These are phyloP conservation scores for Heracleum sosnowskyi DNA, from an alignment of 129 eudicot genomes.

Conservation along the genomic window DNA sequence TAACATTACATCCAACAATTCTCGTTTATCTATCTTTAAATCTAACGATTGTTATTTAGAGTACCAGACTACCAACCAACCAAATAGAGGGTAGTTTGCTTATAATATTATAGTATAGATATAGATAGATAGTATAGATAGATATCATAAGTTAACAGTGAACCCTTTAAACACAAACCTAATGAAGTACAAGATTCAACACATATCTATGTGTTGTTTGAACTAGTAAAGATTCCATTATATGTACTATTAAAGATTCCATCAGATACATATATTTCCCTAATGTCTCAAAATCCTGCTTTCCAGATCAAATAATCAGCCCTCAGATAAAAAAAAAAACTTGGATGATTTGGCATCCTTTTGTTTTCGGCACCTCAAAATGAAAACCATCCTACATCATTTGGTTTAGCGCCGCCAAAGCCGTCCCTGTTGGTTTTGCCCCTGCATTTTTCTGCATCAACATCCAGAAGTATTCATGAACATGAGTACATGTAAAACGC, in stretches of 20 bases:
- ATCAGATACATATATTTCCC: neutral
- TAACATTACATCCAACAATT: no score
- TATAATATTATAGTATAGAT: no score
- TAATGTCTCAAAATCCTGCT: neutral
- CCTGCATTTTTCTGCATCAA: constrained; percentile 52
- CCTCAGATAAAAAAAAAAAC: neutral
- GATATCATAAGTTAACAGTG: neutral
- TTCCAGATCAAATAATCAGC: neutral
- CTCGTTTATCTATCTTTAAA: no score
- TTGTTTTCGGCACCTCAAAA: neutral
- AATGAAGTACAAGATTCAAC: neutral
- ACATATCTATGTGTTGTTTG: neutral
- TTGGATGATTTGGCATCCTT: neutral
- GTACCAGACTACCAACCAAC: no score
- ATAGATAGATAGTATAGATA: no score
- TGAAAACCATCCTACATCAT: neutral
- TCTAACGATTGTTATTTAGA: no score
- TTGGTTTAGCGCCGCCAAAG: constrained; percentile 47
- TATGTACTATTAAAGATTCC: neutral
- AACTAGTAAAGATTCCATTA: neutral
- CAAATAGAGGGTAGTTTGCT: no score
- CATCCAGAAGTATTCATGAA: neutral
- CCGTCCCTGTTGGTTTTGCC: constrained; percentile 51
- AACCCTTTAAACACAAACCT: neutral
- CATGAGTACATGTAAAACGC: neutral